Percentiles rank a stretch among this genome's conserved stretches.
phyloP scores from a whole-genome alignment of 2,329 filamentous ascomycete species.

The Claviceps sorghi region DNA sequence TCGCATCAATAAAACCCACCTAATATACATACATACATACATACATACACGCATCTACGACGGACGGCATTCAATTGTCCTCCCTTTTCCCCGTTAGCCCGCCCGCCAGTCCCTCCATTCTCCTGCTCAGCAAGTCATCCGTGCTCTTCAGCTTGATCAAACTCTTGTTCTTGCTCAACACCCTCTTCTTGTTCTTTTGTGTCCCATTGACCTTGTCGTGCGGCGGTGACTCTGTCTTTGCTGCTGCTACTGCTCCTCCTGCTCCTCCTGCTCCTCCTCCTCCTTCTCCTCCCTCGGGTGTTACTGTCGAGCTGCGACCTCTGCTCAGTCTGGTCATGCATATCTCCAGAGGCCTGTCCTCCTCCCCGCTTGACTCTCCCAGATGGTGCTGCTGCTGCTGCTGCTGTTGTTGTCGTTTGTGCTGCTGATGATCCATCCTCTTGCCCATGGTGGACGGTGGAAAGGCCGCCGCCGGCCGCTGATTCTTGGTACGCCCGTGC shows the following conservation, averaged over 20 bases:
- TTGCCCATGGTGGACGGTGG: not conserved
- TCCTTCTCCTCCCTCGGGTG: constrained; percentile 4
- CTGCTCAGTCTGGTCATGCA: constrained; percentile 38
- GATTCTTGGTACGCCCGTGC: constrained; percentile 17
- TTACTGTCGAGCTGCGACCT: constrained; percentile 18
- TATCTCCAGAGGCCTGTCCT: constrained; percentile 74
- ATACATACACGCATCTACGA: not conserved
- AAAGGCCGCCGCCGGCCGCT: not conserved
- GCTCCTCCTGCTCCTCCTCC: not conserved
- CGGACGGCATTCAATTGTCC: constrained; percentile 17
- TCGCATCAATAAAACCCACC: not conserved
- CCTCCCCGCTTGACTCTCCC: constrained; percentile 57
- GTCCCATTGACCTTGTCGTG: constrained; percentile 4
- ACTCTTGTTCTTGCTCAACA: constrained; percentile 28
- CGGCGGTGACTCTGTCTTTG: constrained; percentile 9
- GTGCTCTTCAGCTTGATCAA: constrained; percentile 41
- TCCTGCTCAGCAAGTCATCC: constrained; percentile 40
- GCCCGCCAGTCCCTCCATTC: constrained; percentile 44
- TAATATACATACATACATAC: not conserved
- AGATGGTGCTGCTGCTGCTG: constrained; percentile 14
- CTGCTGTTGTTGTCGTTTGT: constrained; percentile 13
- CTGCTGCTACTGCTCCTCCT: constrained; percentile 8
- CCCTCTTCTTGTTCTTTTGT: constrained; percentile 14
- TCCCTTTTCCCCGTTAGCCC: constrained; percentile 35
- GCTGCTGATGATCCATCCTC: constrained; percentile 4